Conservation (phyloP, 441 rosid genomes). For the Pelargonium australe region DNA sequence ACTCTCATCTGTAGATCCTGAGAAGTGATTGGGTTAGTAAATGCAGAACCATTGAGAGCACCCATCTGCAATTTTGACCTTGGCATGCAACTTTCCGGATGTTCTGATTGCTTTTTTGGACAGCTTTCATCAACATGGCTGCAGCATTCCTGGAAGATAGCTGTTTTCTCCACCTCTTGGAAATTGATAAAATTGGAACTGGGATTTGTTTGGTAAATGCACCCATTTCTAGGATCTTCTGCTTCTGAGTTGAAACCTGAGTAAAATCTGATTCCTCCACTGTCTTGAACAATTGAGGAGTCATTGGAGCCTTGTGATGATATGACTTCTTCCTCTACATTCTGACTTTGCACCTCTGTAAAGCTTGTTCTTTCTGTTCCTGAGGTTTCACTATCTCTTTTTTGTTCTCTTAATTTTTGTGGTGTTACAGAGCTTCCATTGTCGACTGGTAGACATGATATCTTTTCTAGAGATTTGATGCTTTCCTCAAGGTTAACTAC, state of each 20-base stretch:
- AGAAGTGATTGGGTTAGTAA: conserved; percentile 31
- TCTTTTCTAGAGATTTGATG: conserved; percentile 22
- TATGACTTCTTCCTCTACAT: conserved; percentile 55
- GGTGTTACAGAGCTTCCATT: conserved; percentile 34
- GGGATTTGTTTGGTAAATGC: conserved; percentile 28
- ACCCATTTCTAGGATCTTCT: conserved; percentile 39
- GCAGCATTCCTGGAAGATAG: conserved; percentile 34
- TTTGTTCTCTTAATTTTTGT: conserved; percentile 32
- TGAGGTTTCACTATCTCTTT: conserved; percentile 30
- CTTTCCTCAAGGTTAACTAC: conserved; percentile 19
- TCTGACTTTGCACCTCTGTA: conserved; percentile 36
- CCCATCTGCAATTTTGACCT: conserved; percentile 26
- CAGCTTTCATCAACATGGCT: conserved; percentile 28
- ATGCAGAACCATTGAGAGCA: conserved; percentile 29
- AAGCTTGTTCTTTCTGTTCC: conserved; percentile 39
- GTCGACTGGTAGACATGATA: conserved; percentile 25
- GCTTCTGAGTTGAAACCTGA: conserved; percentile 53
- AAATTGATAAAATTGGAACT: conserved; percentile 26
- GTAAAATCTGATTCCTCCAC: conserved; percentile 40
- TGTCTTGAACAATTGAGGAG: conserved; percentile 40
- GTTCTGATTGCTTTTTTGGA: conserved; percentile 26
- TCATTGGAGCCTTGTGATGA: conserved; percentile 59
- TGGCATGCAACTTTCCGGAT: conserved; percentile 30
- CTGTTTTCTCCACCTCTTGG: conserved; percentile 26
- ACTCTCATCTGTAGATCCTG: conserved; percentile 24